These are phyloP conservation scores for Plasmodium vinckei DNA, from an alignment of 169 alveolate genomes.

Conservation along the genomic window DNA sequence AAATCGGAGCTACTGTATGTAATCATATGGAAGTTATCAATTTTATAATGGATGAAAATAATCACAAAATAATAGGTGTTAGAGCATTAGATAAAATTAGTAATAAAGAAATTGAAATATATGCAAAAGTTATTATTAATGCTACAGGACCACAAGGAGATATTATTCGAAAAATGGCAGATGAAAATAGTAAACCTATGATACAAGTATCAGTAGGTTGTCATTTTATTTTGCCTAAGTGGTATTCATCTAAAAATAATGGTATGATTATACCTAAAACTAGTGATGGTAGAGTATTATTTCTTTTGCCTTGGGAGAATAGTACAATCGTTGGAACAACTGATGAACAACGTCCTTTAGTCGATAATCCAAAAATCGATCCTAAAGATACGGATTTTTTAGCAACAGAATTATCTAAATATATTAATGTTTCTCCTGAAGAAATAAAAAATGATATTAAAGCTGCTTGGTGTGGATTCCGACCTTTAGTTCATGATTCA, in stretches of 20 bases:
- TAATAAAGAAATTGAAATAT: constrained; percentile 87
- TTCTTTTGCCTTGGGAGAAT: constrained; percentile 91
- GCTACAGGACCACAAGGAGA: constrained; percentile 92
- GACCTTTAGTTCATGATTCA: constrained; percentile 85
- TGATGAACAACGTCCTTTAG: constrained; percentile 86
- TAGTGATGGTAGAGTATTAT: constrained; percentile 94
- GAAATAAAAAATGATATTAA: constrained; percentile 80
- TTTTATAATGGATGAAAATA: constrained; percentile 85
- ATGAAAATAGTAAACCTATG: constrained; percentile 74
- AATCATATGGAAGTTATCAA: constrained; percentile 90
- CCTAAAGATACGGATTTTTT: constrained; percentile 89
- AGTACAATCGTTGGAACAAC: constrained; percentile 92
- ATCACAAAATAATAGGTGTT: constrained; percentile 88
- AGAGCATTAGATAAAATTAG: constrained; percentile 85
- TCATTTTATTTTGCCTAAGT: constrained; percentile 89
- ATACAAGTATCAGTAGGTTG: constrained; percentile 79
- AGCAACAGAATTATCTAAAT: constrained; percentile 84
- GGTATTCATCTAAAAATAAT: constrained; percentile 85
- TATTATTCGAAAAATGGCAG: constrained; percentile 81
- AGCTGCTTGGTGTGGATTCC: constrained; percentile 88
- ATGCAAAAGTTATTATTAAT: constrained; percentile 91
- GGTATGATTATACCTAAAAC: constrained; percentile 94
- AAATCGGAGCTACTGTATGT: constrained; percentile 90
- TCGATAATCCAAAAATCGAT: constrained; percentile 82
- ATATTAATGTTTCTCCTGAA: constrained; percentile 78